Evolutionary conservation across 768 basidiomycete species (phyloP).

Genomic region (Trametes coccinea): DNA sequence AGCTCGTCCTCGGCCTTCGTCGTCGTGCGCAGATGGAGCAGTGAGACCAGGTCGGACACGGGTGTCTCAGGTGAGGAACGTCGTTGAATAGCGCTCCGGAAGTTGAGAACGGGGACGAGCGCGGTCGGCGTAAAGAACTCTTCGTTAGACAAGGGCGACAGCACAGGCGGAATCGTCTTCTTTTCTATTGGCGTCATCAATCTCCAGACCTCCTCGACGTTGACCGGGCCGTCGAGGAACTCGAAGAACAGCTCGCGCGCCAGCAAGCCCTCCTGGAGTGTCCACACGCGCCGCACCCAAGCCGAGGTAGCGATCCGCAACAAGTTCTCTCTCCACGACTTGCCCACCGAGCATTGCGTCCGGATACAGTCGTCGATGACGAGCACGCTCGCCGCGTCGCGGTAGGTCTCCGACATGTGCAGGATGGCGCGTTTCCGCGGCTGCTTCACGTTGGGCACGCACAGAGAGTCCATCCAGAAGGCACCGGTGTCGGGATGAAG

Average conservation of each 20-base stretch:
- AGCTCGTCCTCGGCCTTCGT: slow-evolving; percentile 16
- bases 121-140: not conserved
- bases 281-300: slow-evolving; percentile 18
- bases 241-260: slow-evolving; percentile 17
- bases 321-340: slow-evolving; percentile 6
- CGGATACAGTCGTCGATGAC: slow-evolving; percentile 15
- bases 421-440: slow-evolving; percentile 14
- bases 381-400: slow-evolving; percentile 9
- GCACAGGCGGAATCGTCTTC: not conserved
- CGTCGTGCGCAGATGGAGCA: slow-evolving; percentile 4
- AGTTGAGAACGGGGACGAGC: not conserved
- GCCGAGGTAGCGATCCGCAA: slow-evolving; percentile 10
- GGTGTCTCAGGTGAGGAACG: not conserved
- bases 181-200: not conserved
- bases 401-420: slow-evolving; percentile 21
- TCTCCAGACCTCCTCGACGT: not conserved
- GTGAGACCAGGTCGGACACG: slow-evolving; percentile 1
- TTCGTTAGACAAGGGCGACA: not conserved
- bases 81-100: not conserved
- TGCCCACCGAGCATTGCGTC: not conserved
- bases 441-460: slow-evolving; percentile 8
- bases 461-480: slow-evolving; percentile 22
- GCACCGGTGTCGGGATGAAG: slow-evolving; percentile 14
- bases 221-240: slow-evolving; percentile 8
- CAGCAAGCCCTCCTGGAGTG: slow-evolving; percentile 16